A percentile compares a stretch with the other conserved stretches of the same genome.
Conservation (phyloP, 306 rosid species). For the Trichosanthes truncata region DNA sequence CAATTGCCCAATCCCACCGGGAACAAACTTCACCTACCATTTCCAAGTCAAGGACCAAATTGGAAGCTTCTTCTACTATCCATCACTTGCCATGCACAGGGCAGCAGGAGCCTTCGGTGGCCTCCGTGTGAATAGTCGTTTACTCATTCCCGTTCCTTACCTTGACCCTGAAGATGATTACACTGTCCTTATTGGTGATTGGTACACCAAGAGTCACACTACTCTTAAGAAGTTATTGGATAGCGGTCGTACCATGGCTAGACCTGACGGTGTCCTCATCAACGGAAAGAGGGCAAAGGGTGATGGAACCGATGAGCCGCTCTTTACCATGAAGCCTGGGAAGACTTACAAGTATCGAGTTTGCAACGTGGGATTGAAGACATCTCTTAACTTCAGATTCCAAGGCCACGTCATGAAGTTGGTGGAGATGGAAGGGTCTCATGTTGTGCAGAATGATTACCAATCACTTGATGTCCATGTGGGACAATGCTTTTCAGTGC, state of each 20-base stretch:
- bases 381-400: constrained; percentile 58
- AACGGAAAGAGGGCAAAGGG: constrained; percentile 58
- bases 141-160: constrained; percentile 70
- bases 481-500: constrained; percentile 56
- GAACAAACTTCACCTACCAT: constrained; percentile 48
- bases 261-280: constrained; percentile 56
- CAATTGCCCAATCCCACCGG: constrained; percentile 60
- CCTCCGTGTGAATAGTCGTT: constrained; percentile 55
- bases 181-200: constrained; percentile 67
- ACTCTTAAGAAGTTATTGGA: constrained; percentile 35
- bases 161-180: constrained; percentile 78
- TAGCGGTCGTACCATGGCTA: constrained; percentile 38
- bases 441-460: constrained; percentile 54
- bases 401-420: constrained; percentile 56
- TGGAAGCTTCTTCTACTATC: background rate
- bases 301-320: constrained; percentile 47
- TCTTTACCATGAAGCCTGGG: constrained; percentile 60
- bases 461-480: constrained; percentile 69
- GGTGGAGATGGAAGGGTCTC: constrained; percentile 86
- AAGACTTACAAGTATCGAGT: constrained; percentile 68
- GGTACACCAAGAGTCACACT: constrained; percentile 68
- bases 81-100: background rate
- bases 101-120: constrained; percentile 55
- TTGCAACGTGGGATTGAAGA: constrained; percentile 64
- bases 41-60: constrained; percentile 79